Conservation (phyloP, 2,329 filamentous ascomycete species). For the Achaetomium macrosporum region DNA sequence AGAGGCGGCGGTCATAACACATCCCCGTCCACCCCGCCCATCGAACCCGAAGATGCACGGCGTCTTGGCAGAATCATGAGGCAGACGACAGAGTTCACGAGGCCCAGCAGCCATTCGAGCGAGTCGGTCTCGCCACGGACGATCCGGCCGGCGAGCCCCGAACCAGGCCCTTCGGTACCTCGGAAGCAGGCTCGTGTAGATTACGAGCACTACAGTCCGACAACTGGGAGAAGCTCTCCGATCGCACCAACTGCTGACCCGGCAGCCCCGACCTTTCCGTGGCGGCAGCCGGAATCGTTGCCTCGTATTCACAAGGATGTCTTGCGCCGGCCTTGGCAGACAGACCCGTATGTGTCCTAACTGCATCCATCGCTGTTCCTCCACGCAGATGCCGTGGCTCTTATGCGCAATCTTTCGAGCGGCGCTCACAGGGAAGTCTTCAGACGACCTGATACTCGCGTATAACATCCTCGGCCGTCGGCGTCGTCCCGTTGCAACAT, state of each 20-base stretch:
- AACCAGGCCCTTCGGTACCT: conserved; percentile 28
- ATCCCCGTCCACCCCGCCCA: conserved; percentile 47
- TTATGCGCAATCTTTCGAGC: background rate
- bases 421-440: conserved; percentile 31
- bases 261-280: conserved; percentile 30
- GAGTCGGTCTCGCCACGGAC: conserved; percentile 45
- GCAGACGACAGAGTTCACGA: conserved; percentile 32
- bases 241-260: conserved; percentile 33
- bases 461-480: conserved; percentile 39
- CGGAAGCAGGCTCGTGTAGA: conserved; percentile 46
- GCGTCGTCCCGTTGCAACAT: conserved; percentile 25
- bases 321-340: conserved; percentile 44
- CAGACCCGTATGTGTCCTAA: conserved; percentile 41
- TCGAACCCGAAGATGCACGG: conserved; percentile 43
- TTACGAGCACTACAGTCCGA: conserved; percentile 41
- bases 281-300: conserved; percentile 36
- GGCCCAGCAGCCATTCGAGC: conserved; percentile 40
- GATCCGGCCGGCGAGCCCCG: conserved; percentile 30
- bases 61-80: conserved; percentile 31
- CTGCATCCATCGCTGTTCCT: background rate
- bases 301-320: conserved; percentile 46
- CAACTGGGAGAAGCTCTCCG: conserved; percentile 29
- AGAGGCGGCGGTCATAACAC: conserved; percentile 54
- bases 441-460: conserved; percentile 42
- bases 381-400: background rate